Evolutionary conservation across 257 asterid species (phyloP), one percentile per base, ranked within the genome.

Genomic region (Forsythia suspensa): DNA sequence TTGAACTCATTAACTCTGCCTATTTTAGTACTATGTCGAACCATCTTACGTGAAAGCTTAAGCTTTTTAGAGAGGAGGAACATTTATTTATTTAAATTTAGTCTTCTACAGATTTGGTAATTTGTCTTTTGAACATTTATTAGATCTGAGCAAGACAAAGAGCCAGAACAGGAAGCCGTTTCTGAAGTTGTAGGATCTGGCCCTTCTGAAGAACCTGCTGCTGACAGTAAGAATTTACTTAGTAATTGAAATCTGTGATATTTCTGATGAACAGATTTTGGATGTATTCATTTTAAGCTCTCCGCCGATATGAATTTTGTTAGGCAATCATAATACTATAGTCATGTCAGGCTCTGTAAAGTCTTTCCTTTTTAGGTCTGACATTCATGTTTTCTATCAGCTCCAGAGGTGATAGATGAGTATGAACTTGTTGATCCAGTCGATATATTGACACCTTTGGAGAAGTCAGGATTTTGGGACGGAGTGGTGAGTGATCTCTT

Each of bases 81-180:
- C 18, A 63, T 63, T 57, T 29, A 63, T 21, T 63, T 63, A 10
- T 63, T 8, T 4, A 63, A 63, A 16, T n/a, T 59, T n/a, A 59
- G 67, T 59, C 67, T n/a, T 59, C 20, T 48, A n/a, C 10, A 59
- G 15, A 1, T 59, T 59, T 2, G 11, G 36, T 59, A 20, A 59
- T n/a, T 8, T 59, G 12, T 59, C 40, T 79, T 24, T 77, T 77
- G 76, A 57, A 20, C 65, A 37, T 75, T 70, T 76, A 40, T 81
- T 82, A 96, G 99, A 87, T 92, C 99, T 76, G 98, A 96, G 91
- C 99, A 96, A 87, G 99, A 96, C 94, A 96, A 92, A 82, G 98
- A 94, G 85, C 98, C 92, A 3, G 99, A 94, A 82, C 92, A 84
- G 63, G 98, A 90, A 85, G 89, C 88, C 80, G 89, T 85, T 74